Evolutionary conservation across 2,329 filamentous ascomycete genomes (phyloP), one percentile per base, ranked within the genome.

Genomic region (Sarocladium oryzae): DNA sequence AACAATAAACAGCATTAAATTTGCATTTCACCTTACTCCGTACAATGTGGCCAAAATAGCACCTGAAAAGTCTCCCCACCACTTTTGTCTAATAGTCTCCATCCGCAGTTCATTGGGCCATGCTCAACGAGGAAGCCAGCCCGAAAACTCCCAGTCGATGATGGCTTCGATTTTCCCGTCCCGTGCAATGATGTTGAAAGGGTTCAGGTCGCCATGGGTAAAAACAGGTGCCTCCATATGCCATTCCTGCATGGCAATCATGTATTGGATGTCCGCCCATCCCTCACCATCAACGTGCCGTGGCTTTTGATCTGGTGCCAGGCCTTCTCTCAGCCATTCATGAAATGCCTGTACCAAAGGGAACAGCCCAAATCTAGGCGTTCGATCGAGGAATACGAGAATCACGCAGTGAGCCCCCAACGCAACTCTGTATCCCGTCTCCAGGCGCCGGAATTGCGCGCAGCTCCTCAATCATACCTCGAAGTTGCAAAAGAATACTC

Each of bases 191-290:
- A 77, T 71, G 54, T 77, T 77, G 21, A 58, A 57, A 20, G 64
- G 65, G 53, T 66, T 69, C 6, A 78, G 57, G 54, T 77, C 73
- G 9, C 65, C 67, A 59, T 78, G 74, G 11, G 73, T 75, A 56
- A 79, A 74, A 6, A 69, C 66, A 2, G 68, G 66, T 15, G 55
- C 49, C n/a, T 58, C 58, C 61, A 62, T 69, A 9, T 60, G 57
- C 2, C 60, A 54, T 51, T 72, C 65, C 46, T 74, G 71, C 51
- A 56, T 58, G 3, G 38, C 55, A 1, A 63, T 59, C 61, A 73
- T 69, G 4, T 64, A 56, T 50, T 66, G 56, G 23, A 69, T 30
- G 7, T 30, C 28, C 7, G 13, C 28, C 28, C 28, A 30, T 13
- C 13, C 13, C 7, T 30, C 28, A 30, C 13, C 28, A 13, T 30